These are phyloP conservation scores for Penicillium sp. DNA, from an alignment of 2,329 filamentous ascomycete genomes.

Conservation along the genomic window DNA sequence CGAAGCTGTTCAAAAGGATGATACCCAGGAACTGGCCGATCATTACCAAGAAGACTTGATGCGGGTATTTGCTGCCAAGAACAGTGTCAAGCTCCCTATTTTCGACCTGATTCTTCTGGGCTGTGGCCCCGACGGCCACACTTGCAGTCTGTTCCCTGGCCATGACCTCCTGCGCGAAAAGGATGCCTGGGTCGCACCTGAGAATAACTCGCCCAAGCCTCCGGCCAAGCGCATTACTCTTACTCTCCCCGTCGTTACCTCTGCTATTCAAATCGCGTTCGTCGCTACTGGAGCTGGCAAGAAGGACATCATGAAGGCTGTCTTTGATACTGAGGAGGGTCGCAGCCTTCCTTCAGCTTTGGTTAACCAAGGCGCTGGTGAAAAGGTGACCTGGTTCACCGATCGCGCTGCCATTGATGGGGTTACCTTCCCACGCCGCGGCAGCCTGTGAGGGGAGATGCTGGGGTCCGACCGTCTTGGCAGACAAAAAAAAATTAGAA, in stretches of 20 bases:
- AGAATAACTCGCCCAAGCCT: constrained; percentile 92
- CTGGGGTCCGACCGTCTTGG: too few species aligned
- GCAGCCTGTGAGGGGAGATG: not conserved
- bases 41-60: constrained; percentile 89
- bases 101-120: constrained; percentile 94
- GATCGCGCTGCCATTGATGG: constrained; percentile 83
- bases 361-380: constrained; percentile 79
- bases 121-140: constrained; percentile 94
- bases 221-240: constrained; percentile 88
- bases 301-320: constrained; percentile 87
- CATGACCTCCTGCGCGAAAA: constrained; percentile 83
- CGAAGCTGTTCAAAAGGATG: constrained; percentile 66
- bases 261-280: constrained; percentile 83
- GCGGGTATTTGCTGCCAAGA: constrained; percentile 80
- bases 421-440: constrained; percentile 73
- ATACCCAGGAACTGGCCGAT: constrained; percentile 89
- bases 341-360: constrained; percentile 77
- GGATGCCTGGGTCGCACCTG: constrained; percentile 87
- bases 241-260: constrained; percentile 84
- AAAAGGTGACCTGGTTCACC: constrained; percentile 93
- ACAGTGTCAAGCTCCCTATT: constrained; percentile 90
- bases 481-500: not conserved
- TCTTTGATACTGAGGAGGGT: constrained; percentile 77
- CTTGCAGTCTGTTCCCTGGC: constrained; percentile 91
- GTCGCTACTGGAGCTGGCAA: constrained; percentile 87